Evolutionary conservation across 2,329 filamentous ascomycete species (phyloP).

Genomic region (Tolypocladium guangdongense): DNA sequence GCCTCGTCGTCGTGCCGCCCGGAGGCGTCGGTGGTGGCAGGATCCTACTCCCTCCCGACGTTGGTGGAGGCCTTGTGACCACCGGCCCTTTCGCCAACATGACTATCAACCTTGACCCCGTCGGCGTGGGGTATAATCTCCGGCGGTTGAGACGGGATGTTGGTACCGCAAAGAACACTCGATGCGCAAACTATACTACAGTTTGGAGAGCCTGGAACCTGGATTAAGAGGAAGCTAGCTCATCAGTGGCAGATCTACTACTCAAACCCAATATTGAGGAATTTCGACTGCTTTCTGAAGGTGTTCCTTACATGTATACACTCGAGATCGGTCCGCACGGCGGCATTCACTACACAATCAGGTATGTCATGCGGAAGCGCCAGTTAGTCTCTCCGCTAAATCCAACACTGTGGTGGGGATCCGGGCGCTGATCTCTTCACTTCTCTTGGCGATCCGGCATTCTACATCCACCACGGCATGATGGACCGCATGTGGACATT

Average conservation of each 20-base stretch:
- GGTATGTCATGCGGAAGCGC: not conserved
- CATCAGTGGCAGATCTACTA: not conserved
- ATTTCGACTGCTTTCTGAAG: not conserved
- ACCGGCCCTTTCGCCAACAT: slow-evolving; percentile 32
- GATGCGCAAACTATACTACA: not conserved
- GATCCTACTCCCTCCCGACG: slow-evolving; percentile 18
- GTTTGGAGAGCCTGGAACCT: not conserved
- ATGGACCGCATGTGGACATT: slow-evolving; percentile 17
- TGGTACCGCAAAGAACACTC: not conserved
- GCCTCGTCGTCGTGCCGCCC: slow-evolving; percentile 8
- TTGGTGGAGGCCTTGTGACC: slow-evolving; percentile 40
- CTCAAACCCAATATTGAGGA: not conserved
- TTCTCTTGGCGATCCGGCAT: slow-evolving; percentile 17
- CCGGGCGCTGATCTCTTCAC: slow-evolving; percentile 20
- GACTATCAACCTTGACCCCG: slow-evolving; percentile 19
- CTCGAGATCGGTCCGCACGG: not conserved
- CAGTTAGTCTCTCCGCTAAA: too few species aligned
- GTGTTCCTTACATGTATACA: not conserved
- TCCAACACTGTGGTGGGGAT: slow-evolving; percentile 12
- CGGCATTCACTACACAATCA: not conserved
- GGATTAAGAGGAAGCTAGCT: not conserved
- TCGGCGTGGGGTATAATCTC: slow-evolving; percentile 19
- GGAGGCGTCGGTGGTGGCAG: slow-evolving; percentile 31
- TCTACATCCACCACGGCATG: slow-evolving; percentile 16
- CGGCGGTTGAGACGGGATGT: slow-evolving; percentile 16